Evolutionary conservation across 1,284 basidiomycete genomes (phyloP).

Genomic region (Ganoderma lingzhi): DNA sequence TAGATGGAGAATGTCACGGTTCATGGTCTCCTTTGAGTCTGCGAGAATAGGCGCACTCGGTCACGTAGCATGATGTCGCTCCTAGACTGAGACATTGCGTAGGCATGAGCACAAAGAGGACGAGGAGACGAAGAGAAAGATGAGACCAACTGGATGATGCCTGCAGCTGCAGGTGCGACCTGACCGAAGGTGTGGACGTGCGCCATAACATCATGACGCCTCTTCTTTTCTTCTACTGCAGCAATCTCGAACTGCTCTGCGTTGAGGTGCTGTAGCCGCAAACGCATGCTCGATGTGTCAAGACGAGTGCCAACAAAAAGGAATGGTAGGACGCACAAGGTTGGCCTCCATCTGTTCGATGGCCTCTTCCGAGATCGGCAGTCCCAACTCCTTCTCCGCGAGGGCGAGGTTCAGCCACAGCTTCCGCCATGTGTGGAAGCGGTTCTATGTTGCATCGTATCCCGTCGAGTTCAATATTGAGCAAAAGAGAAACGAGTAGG

Average conservation of each 20-base stretch:
- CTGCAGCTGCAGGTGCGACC: constrained; percentile 94
- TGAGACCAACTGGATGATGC: constrained; percentile 91
- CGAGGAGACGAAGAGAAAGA: constrained; percentile 11
- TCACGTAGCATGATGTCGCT: constrained; percentile 98
- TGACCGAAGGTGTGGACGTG: constrained; percentile 98
- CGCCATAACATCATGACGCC: constrained; percentile 99
- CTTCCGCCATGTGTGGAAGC: constrained; percentile 96
- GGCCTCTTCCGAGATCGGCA: constrained; percentile 90
- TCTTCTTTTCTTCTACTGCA: constrained; percentile 94
- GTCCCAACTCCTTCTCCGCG: constrained; percentile 95
- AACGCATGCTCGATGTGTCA: background rate
- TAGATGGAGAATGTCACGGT: constrained; percentile 42
- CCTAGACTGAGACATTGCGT: constrained; percentile 68
- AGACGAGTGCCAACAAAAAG: background rate
- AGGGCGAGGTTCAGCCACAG: constrained; percentile 97
- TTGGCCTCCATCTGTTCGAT: constrained; percentile 95
- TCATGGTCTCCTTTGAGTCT: background rate
- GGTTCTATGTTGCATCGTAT: constrained; percentile 65
- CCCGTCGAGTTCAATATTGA: background rate
- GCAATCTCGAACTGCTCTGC: constrained; percentile 93
- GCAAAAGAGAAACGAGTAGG: too few species aligned
- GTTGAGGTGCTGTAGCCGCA: constrained; percentile 71
- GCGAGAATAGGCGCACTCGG: constrained; percentile 73
- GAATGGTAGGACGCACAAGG: constrained; percentile 62
- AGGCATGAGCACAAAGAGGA: constrained; percentile 15